These are phyloP conservation scores for Talaromyces albobiverticillius DNA, from an alignment of 2,329 filamentous ascomycete genomes.

Conservation along the genomic window DNA sequence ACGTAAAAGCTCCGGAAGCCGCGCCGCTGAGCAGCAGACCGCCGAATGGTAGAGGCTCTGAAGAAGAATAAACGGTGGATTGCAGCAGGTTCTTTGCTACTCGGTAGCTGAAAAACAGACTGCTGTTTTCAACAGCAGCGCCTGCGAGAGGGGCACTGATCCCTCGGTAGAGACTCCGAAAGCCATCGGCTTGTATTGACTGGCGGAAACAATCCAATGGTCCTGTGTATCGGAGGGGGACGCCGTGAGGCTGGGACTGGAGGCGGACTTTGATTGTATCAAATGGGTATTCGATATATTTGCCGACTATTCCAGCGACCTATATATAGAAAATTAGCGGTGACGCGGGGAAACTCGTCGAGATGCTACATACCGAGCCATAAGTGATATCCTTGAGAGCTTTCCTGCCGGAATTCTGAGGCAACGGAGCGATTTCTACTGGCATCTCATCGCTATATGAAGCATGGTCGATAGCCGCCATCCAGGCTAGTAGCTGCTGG, in stretches of 20 bases:
- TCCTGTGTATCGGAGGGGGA: constrained; percentile 77
- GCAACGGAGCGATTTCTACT: constrained; percentile 39
- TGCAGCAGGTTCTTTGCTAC: constrained; percentile 62
- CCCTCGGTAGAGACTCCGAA: constrained; percentile 81
- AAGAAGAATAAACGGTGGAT: constrained; percentile 56
- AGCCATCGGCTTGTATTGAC: constrained; percentile 74
- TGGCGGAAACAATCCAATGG: constrained; percentile 92
- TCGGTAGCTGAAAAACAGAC: constrained; percentile 87
- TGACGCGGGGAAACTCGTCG: constrained; percentile 16
- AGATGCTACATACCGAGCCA: constrained; percentile 65
- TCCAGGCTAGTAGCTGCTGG: constrained; percentile 21
- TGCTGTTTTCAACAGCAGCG: constrained; percentile 87
- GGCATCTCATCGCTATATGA: constrained; percentile 37
- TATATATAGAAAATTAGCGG: constrained; percentile 30
- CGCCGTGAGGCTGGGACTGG: constrained; percentile 86
- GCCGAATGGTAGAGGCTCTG: constrained; percentile 65
- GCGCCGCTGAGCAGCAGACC: constrained; percentile 78
- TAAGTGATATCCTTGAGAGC: constrained; percentile 83
- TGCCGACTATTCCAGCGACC: constrained; percentile 82
- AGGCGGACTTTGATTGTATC: constrained; percentile 97
- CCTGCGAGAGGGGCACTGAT: constrained; percentile 89
- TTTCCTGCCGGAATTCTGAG: constrained; percentile 55
- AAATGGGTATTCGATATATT: constrained; percentile 97
- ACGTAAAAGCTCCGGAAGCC: constrained; percentile 83
- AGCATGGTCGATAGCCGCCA: constrained; percentile 38